Conservation (phyloP, 495 filamentous ascomycete species). For the Hyaloscypha hepaticicola region DNA sequence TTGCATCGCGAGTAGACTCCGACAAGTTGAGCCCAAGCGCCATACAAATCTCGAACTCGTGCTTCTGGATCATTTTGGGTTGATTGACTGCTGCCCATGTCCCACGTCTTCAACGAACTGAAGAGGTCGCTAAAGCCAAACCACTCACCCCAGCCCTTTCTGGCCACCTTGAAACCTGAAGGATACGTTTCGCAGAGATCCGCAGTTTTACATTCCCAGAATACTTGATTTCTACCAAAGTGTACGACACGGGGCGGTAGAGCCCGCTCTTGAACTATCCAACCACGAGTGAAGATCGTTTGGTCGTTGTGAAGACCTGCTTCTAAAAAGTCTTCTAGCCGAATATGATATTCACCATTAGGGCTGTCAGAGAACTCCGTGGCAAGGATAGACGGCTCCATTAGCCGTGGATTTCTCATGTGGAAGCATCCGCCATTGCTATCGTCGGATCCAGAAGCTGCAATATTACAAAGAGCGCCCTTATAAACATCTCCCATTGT, state of each 20-base stretch:
- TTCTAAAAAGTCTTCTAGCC: neutral
- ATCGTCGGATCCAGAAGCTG: constrained; percentile 26
- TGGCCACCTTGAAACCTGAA: neutral
- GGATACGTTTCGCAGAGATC: neutral
- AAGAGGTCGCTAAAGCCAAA: neutral
- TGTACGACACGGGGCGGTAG: constrained; percentile 12
- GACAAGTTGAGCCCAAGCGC: neutral
- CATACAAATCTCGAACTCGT: neutral
- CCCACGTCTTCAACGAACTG: neutral
- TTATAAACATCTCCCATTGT: constrained; percentile 9
- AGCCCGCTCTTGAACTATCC: constrained; percentile 10
- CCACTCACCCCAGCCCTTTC: neutral
- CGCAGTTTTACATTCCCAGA: constrained; percentile 13
- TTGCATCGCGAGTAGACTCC: neutral
- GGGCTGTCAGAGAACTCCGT: neutral
- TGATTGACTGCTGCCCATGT: constrained; percentile 1
- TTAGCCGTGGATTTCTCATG: neutral
- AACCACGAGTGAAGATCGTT: constrained; percentile 3
- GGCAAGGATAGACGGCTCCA: neutral
- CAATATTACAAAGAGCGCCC: constrained; percentile 20
- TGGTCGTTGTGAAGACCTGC: neutral
- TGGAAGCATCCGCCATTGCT: constrained; percentile 7
- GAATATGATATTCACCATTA: neutral
- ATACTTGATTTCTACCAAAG: constrained; percentile 11
- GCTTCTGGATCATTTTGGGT: neutral